Evolutionary conservation across 192 early-diverging fungal species (phyloP), one percentile per base, ranked within the genome.

Genomic region (Backusella circina): DNA sequence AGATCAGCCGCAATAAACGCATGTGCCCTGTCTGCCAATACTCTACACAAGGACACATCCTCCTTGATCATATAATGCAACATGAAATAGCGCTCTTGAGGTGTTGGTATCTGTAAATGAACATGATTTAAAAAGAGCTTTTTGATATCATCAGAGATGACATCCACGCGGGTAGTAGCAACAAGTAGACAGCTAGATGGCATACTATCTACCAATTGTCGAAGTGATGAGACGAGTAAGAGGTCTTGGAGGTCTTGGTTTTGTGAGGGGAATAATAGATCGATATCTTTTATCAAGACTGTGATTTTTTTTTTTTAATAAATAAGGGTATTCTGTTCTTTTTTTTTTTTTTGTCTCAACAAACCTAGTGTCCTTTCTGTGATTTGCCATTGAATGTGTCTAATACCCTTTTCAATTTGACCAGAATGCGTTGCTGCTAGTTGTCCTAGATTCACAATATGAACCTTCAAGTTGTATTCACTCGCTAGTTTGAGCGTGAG

Each of bases 1-100:
- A 92, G 26, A 69, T 92, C 88, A 4, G 88, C 86, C 15, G 88
- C 72, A 12, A 86, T 36, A 51, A 87, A 92, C 2, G 87, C 89
- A 64, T 90, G 91, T 32, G 85, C 86, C 47, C 76, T 77, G 21
- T 70, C 61, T 26, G 86, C 80, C 12, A 88, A 76, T 61, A 26
- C 23, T 28, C 28, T 61, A 61, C 54, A 61, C 2, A 32, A 28
- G 18, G 70, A 57, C 0, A 86, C 18, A 65, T 81, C 74, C 0
- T 21, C 70, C 15, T 16, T 23, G 28, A 18, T 67, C 26, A n/a
- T 67, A 35, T 79, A 65, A 57, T 69, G 68, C 21, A 90, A 68
- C 3, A 90, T 82, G 12, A 67, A n/a, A 1, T 50, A 31, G 23
- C 91, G 80, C 61, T 90, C 84, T 12, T 76, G 47, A 3, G 86